Percentiles rank a stretch among this genome's conserved stretches.
These are phyloP conservation scores for Fraxinus velutina DNA, from an alignment of 305 asterid genomes.

Conservation along the genomic window DNA sequence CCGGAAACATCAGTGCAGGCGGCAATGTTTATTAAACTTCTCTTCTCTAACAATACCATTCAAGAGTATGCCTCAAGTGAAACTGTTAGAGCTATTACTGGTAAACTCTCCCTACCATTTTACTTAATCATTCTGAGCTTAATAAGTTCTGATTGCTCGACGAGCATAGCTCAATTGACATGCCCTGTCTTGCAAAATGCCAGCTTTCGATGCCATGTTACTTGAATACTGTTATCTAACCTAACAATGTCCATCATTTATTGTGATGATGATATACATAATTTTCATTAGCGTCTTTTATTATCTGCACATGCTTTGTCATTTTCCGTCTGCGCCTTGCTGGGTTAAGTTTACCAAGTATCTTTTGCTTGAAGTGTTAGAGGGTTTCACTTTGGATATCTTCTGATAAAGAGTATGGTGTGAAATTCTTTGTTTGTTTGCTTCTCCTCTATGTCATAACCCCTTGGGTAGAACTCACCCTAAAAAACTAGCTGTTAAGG, in stretches of 20 bases:
- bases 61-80: constrained; percentile 99
- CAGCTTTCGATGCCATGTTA: background rate
- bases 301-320: background rate
- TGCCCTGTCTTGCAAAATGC: too few relatives aligned
- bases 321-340: background rate
- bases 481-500: too few relatives aligned
- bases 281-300: background rate
- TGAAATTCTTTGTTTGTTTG: background rate
- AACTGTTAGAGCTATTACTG: constrained; percentile 97
- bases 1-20: constrained; percentile 97
- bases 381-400: background rate
- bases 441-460: too few relatives aligned
- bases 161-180: too few relatives aligned
- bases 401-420: background rate
- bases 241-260: background rate
- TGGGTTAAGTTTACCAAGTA: background rate
- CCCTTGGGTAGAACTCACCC: too few relatives aligned
- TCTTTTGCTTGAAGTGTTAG: background rate
- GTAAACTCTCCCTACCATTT: constrained; percentile 38
- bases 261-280: background rate
- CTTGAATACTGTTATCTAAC: background rate
- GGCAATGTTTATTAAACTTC: constrained; percentile 92
- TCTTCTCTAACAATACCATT: constrained; percentile 88
- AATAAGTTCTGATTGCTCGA: background rate
- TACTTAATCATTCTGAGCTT: constrained; percentile 2